Base-by-base conservation (phyloP, 148 eudicot species). In the Nepenthes mirabilis region DNA sequence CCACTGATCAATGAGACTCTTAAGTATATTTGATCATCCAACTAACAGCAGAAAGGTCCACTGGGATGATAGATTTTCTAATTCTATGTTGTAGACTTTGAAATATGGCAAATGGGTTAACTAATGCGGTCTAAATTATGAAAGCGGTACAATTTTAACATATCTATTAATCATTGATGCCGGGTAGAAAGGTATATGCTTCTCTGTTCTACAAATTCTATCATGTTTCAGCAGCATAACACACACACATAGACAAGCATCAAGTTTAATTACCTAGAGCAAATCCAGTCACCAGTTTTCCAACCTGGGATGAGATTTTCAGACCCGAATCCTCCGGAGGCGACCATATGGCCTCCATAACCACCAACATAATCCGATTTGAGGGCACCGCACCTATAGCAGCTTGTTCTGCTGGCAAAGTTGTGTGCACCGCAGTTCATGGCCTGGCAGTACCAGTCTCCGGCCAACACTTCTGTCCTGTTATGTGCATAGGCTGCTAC, bases 211-310 rank as follows among this genome's bases (percentile, higher is more conserved):
- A 33, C 3, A 9, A 55, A 6, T 9, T 32, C 37, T 57, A 11
- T 57, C 37, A 1, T 7, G 11, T 43, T 33, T 58, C 52, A 49
- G 6, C 11, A 12, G 52, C 6, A 49, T 5, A 49, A 5, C 14
- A 49, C 11, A n/a, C 11, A n/a, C 6, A 49, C 52, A 49, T 11
- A 23, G 23, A 23, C 52, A 49, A n/a, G 11, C 3, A 2, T 49
- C 23, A 40, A 35, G 14, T 57, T n/a, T 36, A 45, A 35, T 51
- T 43, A 86, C 94, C 87, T 73, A 33, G 63, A 36, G 77, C 94
- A 90, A 49, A 90, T 77, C 97, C 90, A 86, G 57, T 90, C 95
- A 43, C 97, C 97, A 7, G 81, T 51, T 72, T 90, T 90, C 90
- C 90, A 90, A 14, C 97, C 97, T 11, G 97, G 97, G 63, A 69